These are phyloP conservation scores for Crithidia mellificae DNA, from an alignment of 208 protist species.

Conservation along the genomic window DNA sequence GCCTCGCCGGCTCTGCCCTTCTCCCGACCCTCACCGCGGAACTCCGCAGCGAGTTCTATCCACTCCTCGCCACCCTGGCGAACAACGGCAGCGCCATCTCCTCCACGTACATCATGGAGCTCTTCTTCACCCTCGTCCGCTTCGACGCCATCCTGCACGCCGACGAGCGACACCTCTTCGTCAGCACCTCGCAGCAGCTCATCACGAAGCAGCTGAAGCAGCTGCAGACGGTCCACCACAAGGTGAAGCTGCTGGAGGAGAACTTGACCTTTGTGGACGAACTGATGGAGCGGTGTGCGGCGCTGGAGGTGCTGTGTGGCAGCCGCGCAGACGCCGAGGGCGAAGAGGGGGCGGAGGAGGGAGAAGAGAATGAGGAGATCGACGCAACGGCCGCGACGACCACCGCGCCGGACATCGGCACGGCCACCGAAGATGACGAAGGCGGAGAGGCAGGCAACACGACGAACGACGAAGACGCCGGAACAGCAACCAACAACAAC, in stretches of 20 bases:
- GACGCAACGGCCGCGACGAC: background rate
- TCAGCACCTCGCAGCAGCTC: slow-evolving; percentile 69
- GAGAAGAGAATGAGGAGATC: slow-evolving; percentile 12
- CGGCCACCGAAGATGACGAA: background rate
- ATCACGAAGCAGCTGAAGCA: slow-evolving; percentile 44
- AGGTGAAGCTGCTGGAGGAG: slow-evolving; percentile 41
- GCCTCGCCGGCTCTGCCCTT: slow-evolving; percentile 24
- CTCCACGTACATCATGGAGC: slow-evolving; percentile 72
- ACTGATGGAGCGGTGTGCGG: slow-evolving; percentile 47
- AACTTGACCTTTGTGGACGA: slow-evolving; percentile 41
- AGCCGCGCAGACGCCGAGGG: background rate
- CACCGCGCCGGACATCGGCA: slow-evolving; percentile 11
- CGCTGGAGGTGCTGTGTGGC: slow-evolving; percentile 20
- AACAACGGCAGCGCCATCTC: slow-evolving; percentile 33
- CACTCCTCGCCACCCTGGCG: slow-evolving; percentile 59
- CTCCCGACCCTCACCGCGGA: slow-evolving; percentile 53
- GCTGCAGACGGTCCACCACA: slow-evolving; percentile 44
- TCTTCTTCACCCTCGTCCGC: slow-evolving; percentile 68
- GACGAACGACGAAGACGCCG: background rate
- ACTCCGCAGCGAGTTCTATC: slow-evolving; percentile 67
- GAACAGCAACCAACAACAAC: background rate
- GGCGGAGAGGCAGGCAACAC: slow-evolving; percentile 3
- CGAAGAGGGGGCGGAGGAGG: background rate
- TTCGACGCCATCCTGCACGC: slow-evolving; percentile 67
- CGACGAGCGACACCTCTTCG: slow-evolving; percentile 70